Base-by-base conservation (phyloP, 2,329 filamentous ascomycete genomes). In the Botryosphaeria dothidea region DNA sequence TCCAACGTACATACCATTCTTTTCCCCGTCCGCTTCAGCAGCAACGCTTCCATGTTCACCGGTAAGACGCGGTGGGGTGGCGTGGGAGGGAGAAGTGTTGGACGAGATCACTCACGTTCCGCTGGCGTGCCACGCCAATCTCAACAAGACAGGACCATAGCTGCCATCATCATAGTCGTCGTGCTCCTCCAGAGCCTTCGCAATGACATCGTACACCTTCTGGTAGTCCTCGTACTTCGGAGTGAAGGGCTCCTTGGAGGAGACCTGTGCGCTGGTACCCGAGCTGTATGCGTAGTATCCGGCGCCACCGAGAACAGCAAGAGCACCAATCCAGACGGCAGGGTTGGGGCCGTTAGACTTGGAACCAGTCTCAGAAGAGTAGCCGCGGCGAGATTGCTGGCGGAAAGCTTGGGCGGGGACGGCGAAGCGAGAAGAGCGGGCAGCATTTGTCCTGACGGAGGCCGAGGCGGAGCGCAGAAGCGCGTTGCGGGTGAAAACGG, bases 131-230 rank as follows among this genome's bases (percentile, higher is more conserved):
- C 95, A 98, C 67, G 92, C 94, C 71, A 98, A 86, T 73, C 94
- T 88, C 69, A 98, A 82, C 65, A 98, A 84, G 67, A 98, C 93
- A 29, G 94, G 95, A 65, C 93, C 94, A 77, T 96, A 98, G 83
- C 91, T 95, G 71, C 95, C 94, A 78, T 99, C 94, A 74, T 98
- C 94, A 78, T 98, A 98, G 70, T 97, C 90, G 72, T 95, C 92
- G 76, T 96, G 88, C 81, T 97, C 92, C 79, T 95, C 90, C 64
- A 98, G 83, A 67, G 85, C 85, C 74, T 84, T 81, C 64, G 94
- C 93, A 72, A 98, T 88, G 75, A 89, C 90, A 78, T 97, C 87
- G 84, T 98, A 98, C 62, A 98, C 92, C 80, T 92, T 90, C 84
- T 97, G 93, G 84, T 97, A 98, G 81, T 99, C 93, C 72, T 90